Evolutionary conservation across 768 basidiomycete genomes (phyloP), one percentile per base, ranked within the genome.

Genomic region (Suillus luteus): DNA sequence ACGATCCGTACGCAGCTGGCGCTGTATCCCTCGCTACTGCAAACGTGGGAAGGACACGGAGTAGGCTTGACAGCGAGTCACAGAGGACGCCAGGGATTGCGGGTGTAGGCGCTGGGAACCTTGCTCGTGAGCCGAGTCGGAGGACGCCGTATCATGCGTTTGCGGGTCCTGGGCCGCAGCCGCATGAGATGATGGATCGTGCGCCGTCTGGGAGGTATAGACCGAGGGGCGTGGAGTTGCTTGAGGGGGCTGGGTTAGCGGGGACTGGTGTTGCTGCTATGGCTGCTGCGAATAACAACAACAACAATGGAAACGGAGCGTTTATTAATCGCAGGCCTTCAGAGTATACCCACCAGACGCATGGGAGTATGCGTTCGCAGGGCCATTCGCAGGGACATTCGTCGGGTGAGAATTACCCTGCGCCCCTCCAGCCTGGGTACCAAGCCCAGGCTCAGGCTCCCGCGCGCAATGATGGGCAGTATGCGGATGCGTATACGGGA

Each of bases 51-150:
- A 66, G 72, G 40, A 54, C 64, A 9, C 64, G 74, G 62, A 66
- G 67, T 10, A 66, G 76, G 41, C 75, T 71, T 11, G 76, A 75
- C 8, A 76, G 70, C 8, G 73, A 69, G 48, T 67, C 64, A 1
- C 64, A 75, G 0, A 77, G 78, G 41, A 69, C 79, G 8, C 78
- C 80, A 0, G 82, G 81, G 10, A 71, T 82, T 41, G 82, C 75
- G 0, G 75, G 72, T 2, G 76, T 76, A 43, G 77, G 77, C 64
- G 73, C 70, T 64, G 73, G 70, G 64, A 73, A 70, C n/a, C 67
- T 71, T 55, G 72, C 66, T 15, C 71, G 65, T 64, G 74, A 69
- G 61, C 73, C 71, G 24, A 72, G 69, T 65, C 73, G 65, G 33
- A 72, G 62, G 33, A 67, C 71, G 10, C 80, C 79, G 38, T 81